These are phyloP conservation scores for Suhomyces bolitotheri DNA, from an alignment of 1,139 yeast species.

Conservation along the genomic window DNA sequence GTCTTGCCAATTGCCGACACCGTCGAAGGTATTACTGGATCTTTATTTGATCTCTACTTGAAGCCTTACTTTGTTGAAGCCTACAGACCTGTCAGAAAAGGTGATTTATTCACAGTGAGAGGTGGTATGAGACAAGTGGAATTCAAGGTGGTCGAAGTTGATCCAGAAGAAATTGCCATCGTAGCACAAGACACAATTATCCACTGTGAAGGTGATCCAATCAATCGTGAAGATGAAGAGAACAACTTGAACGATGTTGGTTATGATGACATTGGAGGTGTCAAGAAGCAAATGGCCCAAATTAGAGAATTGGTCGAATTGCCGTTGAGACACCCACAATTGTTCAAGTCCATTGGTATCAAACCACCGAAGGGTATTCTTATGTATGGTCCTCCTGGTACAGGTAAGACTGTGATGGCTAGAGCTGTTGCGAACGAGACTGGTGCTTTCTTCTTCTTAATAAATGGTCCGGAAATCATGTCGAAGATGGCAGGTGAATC, in stretches of 20 bases:
- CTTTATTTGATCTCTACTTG: constrained; percentile 92
- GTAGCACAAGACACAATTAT: constrained; percentile 98
- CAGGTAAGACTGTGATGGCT: constrained; percentile 99
- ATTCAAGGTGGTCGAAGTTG: constrained; percentile 96
- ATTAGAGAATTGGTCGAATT: constrained; percentile 95
- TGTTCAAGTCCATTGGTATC: constrained; percentile 94
- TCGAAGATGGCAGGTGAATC: constrained; percentile 99
- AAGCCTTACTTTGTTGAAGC: constrained; percentile 99
- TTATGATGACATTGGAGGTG: constrained; percentile 98
- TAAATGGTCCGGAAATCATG: constrained; percentile 99
- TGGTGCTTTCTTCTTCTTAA: constrained; percentile 96
- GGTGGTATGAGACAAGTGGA: constrained; percentile 99
- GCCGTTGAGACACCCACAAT: constrained; percentile 95
- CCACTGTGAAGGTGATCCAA: constrained; percentile 99
- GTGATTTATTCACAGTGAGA: constrained; percentile 93
- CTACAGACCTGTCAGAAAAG: constrained; percentile 97
- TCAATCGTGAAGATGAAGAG: constrained; percentile 98
- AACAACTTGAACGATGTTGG: constrained; percentile 95
- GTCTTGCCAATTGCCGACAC: constrained; percentile 97
- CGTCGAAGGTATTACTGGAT: constrained; percentile 96
- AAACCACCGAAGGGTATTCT: constrained; percentile 96
- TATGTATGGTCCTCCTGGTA: constrained; percentile 99
- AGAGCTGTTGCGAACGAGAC: constrained; percentile 99
- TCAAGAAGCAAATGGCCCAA: constrained; percentile 98
- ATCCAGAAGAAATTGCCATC: constrained; percentile 95